These are phyloP conservation scores for Eragrostis nindensis DNA, from an alignment of 176 grass and related monocot species.

Conservation along the genomic window DNA sequence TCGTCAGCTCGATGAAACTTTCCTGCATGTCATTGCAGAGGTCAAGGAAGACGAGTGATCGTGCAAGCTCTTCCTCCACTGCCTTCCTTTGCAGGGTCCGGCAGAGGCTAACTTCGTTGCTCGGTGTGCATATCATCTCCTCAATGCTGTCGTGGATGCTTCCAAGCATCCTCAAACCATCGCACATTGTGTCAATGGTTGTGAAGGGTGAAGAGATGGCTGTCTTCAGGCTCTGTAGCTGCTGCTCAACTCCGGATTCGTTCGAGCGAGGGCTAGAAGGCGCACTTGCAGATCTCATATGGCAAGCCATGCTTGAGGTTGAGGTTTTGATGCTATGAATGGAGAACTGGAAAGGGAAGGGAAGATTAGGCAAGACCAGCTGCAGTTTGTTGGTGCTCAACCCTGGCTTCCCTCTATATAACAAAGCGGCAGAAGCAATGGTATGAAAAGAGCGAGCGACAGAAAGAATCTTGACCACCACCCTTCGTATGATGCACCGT, in stretches of 20 bases:
- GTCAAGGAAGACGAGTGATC: conserved; percentile 51
- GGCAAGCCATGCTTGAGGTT: conserved; percentile 46
- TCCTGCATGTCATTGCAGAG: conserved; percentile 41
- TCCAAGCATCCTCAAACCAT: conserved; percentile 44
- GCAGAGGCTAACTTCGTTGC: conserved; percentile 49
- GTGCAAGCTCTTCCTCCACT: conserved; percentile 54
- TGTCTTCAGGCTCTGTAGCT: conserved; percentile 39
- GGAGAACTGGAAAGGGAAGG: background rate
- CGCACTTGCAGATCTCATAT: conserved; percentile 52
- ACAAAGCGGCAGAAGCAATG: conserved; percentile 9
- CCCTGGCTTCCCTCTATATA: conserved; percentile 18
- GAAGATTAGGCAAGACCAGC: conserved; percentile 14
- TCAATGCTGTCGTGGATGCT: conserved; percentile 37
- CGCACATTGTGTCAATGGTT: conserved; percentile 18
- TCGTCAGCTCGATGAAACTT: conserved; percentile 48
- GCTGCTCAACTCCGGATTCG: conserved; percentile 21
- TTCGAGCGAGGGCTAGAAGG: conserved; percentile 50
- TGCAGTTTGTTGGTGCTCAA: conserved; percentile 38
- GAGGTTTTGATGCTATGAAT: conserved; percentile 27
- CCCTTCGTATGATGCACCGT: background rate
- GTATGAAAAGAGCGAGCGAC: conserved; percentile 12
- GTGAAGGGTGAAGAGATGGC: conserved; percentile 20
- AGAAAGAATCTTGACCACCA: conserved; percentile 41
- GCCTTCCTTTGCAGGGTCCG: conserved; percentile 39
- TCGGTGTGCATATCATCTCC: conserved; percentile 37